Evolutionary conservation across 768 basidiomycete species (phyloP).

Genomic region (Serendipita indica): DNA sequence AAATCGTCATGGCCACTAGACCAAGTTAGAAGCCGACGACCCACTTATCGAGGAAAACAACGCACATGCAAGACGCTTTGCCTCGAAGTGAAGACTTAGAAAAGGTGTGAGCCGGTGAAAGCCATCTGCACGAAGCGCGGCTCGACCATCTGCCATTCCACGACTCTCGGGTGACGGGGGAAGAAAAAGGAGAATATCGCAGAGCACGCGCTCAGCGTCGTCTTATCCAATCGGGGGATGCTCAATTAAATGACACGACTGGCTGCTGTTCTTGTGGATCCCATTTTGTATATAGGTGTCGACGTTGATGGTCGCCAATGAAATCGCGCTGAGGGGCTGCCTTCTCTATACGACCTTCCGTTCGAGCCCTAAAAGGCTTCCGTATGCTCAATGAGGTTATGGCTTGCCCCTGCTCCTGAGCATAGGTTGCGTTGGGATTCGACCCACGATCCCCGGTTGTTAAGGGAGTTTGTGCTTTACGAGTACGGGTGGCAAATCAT

Average conservation of each 20-base stretch:
- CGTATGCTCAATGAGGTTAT: neutral
- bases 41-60: neutral
- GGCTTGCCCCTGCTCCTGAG: neutral
- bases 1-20: neutral
- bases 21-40: neutral
- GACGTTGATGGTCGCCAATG: too few relatives aligned
- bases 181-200: neutral
- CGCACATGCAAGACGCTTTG: neutral
- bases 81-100: neutral
- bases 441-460: neutral
- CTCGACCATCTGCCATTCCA: neutral
- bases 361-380: too few relatives aligned
- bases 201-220: neutral
- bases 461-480: slow-evolving; percentile 2
- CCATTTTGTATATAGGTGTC: too few relatives aligned
- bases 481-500: neutral
- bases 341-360: too few relatives aligned
- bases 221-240: neutral
- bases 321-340: too few relatives aligned
- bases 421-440: neutral
- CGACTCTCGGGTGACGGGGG: neutral
- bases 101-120: neutral
- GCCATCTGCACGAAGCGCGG: neutral
- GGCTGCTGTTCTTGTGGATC: too few relatives aligned
- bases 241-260: neutral